Evolutionary conservation across 495 filamentous ascomycete genomes (phyloP).

Genomic region (Cenococcum geophilum): DNA sequence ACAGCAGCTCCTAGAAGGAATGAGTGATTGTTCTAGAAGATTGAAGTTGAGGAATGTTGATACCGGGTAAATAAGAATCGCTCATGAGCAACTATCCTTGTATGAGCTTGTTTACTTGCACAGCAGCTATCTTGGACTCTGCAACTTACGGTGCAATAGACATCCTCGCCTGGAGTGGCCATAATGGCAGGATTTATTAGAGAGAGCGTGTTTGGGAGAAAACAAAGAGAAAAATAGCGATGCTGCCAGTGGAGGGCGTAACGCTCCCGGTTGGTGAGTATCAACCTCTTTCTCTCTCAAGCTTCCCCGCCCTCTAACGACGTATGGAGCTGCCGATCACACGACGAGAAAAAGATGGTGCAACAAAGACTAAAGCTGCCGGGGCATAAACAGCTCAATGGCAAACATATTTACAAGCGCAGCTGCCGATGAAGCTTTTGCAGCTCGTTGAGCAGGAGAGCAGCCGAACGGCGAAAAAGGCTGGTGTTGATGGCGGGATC

Average conservation of each 20-base stretch:
- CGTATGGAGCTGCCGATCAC: conserved; percentile 26
- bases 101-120: conserved; percentile 28
- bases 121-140: conserved; percentile 3
- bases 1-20: conserved; percentile 70
- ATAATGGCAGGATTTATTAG: conserved; percentile 22
- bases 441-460: not conserved
- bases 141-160: conserved; percentile 52
- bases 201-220: not conserved
- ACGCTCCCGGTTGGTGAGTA: not conserved
- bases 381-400: not conserved
- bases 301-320: conserved; percentile 24
- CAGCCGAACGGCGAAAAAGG: not conserved
- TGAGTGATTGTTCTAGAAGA: conserved; percentile 5
- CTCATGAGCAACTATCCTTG: conserved; percentile 71
- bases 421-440: not conserved
- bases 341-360: not conserved
- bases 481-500: not conserved
- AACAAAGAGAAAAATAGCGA: not conserved
- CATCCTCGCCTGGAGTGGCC: conserved; percentile 41
- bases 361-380: not conserved
- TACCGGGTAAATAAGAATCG: conserved; percentile 87
- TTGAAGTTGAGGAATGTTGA: not conserved
- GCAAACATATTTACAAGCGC: conserved; percentile 1
- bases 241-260: not conserved
- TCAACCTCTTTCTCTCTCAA: not conserved